Conservation (phyloP, 371 early-diverging fungal genomes). For the Haplosporangium sp. region DNA sequence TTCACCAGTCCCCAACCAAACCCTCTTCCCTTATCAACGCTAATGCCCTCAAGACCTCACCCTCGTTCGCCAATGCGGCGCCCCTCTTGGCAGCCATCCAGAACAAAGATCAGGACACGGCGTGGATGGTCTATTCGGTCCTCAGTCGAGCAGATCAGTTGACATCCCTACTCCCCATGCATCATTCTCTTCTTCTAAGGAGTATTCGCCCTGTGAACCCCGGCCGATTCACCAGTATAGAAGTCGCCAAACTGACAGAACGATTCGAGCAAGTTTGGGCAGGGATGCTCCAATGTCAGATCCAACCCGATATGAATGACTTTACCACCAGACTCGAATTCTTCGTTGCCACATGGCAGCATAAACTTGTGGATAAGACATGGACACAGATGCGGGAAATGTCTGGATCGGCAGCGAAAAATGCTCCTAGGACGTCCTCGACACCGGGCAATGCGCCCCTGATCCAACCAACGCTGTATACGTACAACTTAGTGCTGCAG, state of each 20-base stretch:
- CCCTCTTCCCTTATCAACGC: background rate
- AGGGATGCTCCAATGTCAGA: constrained; percentile 29
- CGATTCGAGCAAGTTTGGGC: constrained; percentile 43
- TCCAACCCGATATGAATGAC: constrained; percentile 45
- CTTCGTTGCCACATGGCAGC: constrained; percentile 28
- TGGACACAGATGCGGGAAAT: constrained; percentile 39
- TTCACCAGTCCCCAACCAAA: background rate
- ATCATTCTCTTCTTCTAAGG: constrained; percentile 34
- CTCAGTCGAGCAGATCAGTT: constrained; percentile 33
- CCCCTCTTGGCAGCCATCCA: constrained; percentile 40
- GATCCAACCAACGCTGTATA: constrained; percentile 35
- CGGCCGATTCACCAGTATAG: constrained; percentile 16
- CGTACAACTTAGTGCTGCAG: constrained; percentile 39
- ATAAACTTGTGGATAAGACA: constrained; percentile 28
- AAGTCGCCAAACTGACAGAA: constrained; percentile 15
- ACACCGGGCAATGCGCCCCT: background rate
- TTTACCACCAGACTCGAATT: constrained; percentile 43
- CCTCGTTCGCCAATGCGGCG: constrained; percentile 34
- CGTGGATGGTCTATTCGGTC: constrained; percentile 49
- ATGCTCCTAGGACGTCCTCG: background rate
- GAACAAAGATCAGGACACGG: constrained; percentile 48
- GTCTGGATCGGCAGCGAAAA: background rate
- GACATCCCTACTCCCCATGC: constrained; percentile 29
- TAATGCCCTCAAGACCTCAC: constrained; percentile 24
- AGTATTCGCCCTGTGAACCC: constrained; percentile 25